Evolutionary conservation across 495 filamentous ascomycete genomes (phyloP).

Genomic region (Chaetomidium leptoderma): DNA sequence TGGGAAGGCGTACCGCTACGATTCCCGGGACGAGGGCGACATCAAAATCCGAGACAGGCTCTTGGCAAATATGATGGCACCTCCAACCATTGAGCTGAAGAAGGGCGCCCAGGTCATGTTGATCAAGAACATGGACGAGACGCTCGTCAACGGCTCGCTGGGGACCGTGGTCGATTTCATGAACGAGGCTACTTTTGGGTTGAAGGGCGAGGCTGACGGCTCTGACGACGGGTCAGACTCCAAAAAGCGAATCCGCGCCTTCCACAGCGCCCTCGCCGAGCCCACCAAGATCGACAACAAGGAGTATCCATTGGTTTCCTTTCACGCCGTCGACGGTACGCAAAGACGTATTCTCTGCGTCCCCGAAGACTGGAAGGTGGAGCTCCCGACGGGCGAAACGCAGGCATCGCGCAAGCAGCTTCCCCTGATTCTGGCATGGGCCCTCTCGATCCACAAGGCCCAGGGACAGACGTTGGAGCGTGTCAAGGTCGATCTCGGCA

Average conservation of each 20-base stretch:
- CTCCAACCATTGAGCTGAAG: constrained; percentile 70
- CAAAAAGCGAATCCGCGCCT: constrained; percentile 44
- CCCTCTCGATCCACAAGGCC: constrained; percentile 94
- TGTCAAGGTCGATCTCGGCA: constrained; percentile 89
- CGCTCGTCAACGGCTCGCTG: constrained; percentile 87
- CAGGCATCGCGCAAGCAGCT: constrained; percentile 77
- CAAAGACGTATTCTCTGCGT: constrained; percentile 74
- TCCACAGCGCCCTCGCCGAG: constrained; percentile 31
- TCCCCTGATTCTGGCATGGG: constrained; percentile 93
- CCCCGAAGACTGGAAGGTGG: constrained; percentile 90
- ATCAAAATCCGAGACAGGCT: constrained; percentile 65
- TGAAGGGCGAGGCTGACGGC: constrained; percentile 52
- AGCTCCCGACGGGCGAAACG: constrained; percentile 89
- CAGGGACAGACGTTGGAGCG: constrained; percentile 94
- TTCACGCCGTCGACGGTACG: constrained; percentile 72
- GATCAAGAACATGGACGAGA: constrained; percentile 98
- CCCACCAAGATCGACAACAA: constrained; percentile 33
- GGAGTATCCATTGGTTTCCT: constrained; percentile 78
- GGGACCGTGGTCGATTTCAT: constrained; percentile 84
- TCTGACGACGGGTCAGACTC: constrained; percentile 39
- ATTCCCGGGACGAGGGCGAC: constrained; percentile 76
- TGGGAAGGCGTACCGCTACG: constrained; percentile 64
- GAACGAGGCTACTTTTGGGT: constrained; percentile 72
- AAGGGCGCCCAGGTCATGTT: constrained; percentile 96
- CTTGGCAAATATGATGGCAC: constrained; percentile 88